phyloP scores from a whole-genome alignment of 2,329 filamentous ascomycete genomes.

The Sarocladiaceae sp. region DNA sequence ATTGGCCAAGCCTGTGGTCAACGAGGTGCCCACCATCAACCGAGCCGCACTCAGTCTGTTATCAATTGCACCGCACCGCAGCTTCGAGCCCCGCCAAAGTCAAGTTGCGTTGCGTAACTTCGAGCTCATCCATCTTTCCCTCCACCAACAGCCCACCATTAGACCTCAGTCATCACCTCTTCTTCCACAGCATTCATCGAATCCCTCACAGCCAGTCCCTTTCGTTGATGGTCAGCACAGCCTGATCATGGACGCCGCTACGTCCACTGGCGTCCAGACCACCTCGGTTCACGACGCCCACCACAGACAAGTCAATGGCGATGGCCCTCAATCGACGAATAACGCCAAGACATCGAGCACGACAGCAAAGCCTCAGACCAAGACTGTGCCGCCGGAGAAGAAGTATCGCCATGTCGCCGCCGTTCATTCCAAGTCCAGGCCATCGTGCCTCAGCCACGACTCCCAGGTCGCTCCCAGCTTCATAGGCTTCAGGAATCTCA shows the following conservation, averaged over 20 bases:
- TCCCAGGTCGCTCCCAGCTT: conserved; percentile 71
- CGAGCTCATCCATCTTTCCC: too few relatives aligned
- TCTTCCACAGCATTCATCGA: neutral
- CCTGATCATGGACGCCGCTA: conserved; percentile 25
- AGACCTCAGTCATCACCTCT: neutral
- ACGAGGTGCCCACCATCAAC: too few relatives aligned
- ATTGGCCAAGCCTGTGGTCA: too few relatives aligned
- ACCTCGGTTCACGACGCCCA: conserved; percentile 8
- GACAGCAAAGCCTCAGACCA: conserved; percentile 11
- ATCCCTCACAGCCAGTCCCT: neutral
- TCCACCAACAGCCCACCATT: too few relatives aligned
- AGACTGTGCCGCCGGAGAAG: conserved; percentile 23
- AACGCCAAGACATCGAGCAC: conserved; percentile 9
- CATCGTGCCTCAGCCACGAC: conserved; percentile 84
- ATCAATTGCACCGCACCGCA: too few relatives aligned
- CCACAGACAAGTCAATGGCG: conserved; percentile 15
- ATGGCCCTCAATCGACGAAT: conserved; percentile 14
- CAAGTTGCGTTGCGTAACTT: too few relatives aligned
- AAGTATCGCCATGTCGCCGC: conserved; percentile 93
- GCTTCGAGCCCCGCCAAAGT: too few relatives aligned
- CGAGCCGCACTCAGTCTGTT: too few relatives aligned
- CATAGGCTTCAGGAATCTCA: conserved; percentile 88
- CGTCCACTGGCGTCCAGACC: conserved; percentile 28
- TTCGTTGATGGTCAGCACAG: neutral
- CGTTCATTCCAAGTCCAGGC: conserved; percentile 64